Evolutionary conservation across 2,329 filamentous ascomycete species (phyloP).

Genomic region (Fonsecaea erecta): DNA sequence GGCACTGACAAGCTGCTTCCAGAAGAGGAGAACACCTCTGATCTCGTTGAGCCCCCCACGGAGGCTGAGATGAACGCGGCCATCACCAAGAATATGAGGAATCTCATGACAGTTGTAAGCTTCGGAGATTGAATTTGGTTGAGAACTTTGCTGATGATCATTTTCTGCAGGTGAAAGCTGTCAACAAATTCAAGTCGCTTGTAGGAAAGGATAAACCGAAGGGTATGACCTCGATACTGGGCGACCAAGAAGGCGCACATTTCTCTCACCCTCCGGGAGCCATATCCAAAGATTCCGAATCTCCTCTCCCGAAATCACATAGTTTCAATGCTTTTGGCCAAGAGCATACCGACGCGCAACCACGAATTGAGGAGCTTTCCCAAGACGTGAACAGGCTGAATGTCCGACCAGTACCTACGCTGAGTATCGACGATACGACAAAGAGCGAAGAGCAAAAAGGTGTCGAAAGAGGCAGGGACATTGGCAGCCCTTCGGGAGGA

Average conservation of each 20-base stretch:
- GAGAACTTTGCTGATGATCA: background rate
- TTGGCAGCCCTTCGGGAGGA: slow-evolving; percentile 1
- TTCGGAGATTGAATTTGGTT: background rate
- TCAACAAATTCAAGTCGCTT: slow-evolving; percentile 82
- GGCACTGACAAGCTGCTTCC: slow-evolving; percentile 79
- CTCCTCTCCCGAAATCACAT: slow-evolving; percentile 48
- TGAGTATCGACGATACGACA: slow-evolving; percentile 31
- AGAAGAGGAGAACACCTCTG: slow-evolving; percentile 81
- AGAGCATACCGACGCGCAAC: slow-evolving; percentile 52
- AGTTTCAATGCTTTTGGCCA: slow-evolving; percentile 60
- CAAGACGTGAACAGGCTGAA: slow-evolving; percentile 18
- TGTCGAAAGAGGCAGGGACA: background rate
- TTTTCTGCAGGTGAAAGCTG: slow-evolving; percentile 75
- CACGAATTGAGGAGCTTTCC: slow-evolving; percentile 61
- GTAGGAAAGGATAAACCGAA: slow-evolving; percentile 61
- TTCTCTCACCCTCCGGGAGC: slow-evolving; percentile 63
- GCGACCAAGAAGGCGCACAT: slow-evolving; percentile 56
- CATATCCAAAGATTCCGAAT: slow-evolving; percentile 48
- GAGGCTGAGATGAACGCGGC: slow-evolving; percentile 88
- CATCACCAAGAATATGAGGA: slow-evolving; percentile 86
- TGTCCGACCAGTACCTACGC: slow-evolving; percentile 22
- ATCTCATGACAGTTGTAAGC: slow-evolving; percentile 74
- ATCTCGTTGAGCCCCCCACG: slow-evolving; percentile 80
- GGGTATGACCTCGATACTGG: slow-evolving; percentile 64
- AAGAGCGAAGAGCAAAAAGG: slow-evolving; percentile 6